Base-by-base conservation (phyloP, 192 early-diverging fungal genomes). In the Linnemannia schmuckeri region DNA sequence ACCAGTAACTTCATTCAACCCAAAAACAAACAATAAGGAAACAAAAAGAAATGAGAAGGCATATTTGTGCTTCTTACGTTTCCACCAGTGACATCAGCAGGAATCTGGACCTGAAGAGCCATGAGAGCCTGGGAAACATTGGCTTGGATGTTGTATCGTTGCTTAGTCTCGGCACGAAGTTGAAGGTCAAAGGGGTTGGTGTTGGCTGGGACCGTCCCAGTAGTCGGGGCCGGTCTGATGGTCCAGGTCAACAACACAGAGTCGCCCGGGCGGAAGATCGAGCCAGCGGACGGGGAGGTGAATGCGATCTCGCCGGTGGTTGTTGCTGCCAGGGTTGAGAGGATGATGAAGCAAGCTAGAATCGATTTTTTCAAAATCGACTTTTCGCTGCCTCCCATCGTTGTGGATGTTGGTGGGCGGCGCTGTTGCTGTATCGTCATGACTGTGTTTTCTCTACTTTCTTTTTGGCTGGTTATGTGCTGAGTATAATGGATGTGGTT, bases 241-340 rank as follows among this genome's bases (percentile, higher is more conserved):
- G 42, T 78, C 79, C 79, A 87, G 15, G 8, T 63, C 37, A 87
- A 5, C 6, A 4, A 3, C 8, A 81, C 12, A 5, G 1, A 17
- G 18, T 71, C 76, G 37, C 79, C 79, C 9, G 85, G 80, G 13
- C 74, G 78, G 44, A 70, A 52, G 0, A 1, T 63, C 4, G 17
- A 3, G 63, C 38, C 72, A 20, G 24, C 41, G 17, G 79, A 33
- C n/a, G 78, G 57, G 0, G 20, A 3, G 8, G 3, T 41, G 52
- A 87, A 87, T 24, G n/a, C 40, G 76, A 87, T 76, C 18, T 87
- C 78, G 52, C 76, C 85, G 6, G 70, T 44, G 41, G 52, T 27
- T 18, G 61, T 78, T 2, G 24, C 15, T 8, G 66, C 66, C 76
- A 61, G 24, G 6, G 55, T 33, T 66, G 61, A 27, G 30, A 66